These are phyloP conservation scores for Candida silvatica DNA, from an alignment of 805 yeast species.

Conservation along the genomic window DNA sequence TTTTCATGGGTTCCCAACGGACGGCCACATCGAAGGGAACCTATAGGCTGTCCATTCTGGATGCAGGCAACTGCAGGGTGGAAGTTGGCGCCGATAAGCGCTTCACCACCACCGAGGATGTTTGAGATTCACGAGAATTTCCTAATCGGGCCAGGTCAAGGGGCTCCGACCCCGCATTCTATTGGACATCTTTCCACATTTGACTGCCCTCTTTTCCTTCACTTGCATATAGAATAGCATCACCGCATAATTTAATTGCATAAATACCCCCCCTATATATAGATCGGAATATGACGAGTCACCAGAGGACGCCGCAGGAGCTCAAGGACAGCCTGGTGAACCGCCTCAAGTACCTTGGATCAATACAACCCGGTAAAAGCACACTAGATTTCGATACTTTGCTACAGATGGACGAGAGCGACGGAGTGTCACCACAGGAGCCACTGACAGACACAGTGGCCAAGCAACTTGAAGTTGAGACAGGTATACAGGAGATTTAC, in stretches of 20 bases:
- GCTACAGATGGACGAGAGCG: slow-evolving; percentile 13
- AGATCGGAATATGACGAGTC: too few relatives aligned
- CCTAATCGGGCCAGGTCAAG: too few relatives aligned
- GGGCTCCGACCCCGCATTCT: too few relatives aligned
- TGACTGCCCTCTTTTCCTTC: too few relatives aligned
- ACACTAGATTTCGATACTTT: slow-evolving; percentile 18
- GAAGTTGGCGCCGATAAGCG: background rate
- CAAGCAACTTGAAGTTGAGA: slow-evolving; percentile 32
- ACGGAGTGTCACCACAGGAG: slow-evolving; percentile 11
- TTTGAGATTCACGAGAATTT: too few relatives aligned
- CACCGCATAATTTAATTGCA: too few relatives aligned
- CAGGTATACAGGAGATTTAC: slow-evolving; percentile 21
- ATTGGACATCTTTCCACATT: too few relatives aligned
- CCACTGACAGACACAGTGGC: slow-evolving; percentile 26
- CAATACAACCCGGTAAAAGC: background rate
- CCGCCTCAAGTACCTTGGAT: background rate
- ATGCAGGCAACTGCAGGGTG: background rate
- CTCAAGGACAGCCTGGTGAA: background rate
- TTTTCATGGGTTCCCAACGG: slow-evolving; percentile 2
- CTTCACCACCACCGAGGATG: too few relatives aligned
- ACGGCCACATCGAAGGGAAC: background rate
- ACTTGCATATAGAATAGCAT: too few relatives aligned
- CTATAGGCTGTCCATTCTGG: background rate
- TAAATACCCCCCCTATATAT: too few relatives aligned
- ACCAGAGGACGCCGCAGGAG: too few relatives aligned